Evolutionary conservation across 257 asterid species (phyloP).

Genomic region (Anisodus tanguticus): DNA sequence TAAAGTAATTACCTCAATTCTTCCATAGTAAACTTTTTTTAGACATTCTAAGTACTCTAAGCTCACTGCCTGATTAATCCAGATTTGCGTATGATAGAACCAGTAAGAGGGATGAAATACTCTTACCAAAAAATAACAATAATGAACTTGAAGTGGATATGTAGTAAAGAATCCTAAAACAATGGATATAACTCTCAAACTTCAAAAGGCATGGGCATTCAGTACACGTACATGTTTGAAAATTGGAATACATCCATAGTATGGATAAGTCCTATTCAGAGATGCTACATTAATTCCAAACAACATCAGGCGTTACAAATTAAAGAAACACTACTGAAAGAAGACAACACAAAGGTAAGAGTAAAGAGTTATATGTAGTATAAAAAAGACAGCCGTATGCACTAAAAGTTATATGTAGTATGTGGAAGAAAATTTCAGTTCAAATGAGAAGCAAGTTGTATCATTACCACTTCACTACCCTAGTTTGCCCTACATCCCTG

Average conservation of each 20-base stretch:
- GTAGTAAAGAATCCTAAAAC: not conserved
- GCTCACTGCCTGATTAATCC: not conserved
- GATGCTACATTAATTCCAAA: not conserved
- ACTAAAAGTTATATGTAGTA: not conserved
- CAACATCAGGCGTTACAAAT: not conserved
- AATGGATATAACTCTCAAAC: not conserved
- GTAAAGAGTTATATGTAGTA: not conserved
- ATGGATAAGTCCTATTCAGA: not conserved
- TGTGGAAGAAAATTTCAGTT: not conserved
- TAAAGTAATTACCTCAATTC: too few species aligned
- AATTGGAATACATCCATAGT: not conserved
- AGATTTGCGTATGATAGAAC: too few species aligned
- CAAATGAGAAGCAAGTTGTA: conserved; percentile 14
- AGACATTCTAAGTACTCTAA: not conserved
- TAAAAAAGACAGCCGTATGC: too few species aligned
- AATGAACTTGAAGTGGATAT: not conserved
- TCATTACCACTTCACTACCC: not conserved
- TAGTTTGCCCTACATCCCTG: not conserved
- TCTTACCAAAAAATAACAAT: not conserved
- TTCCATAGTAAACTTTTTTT: too few species aligned
- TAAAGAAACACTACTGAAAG: not conserved
- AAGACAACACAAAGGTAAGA: not conserved
- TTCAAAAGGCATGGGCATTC: not conserved
- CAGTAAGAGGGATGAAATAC: not conserved
- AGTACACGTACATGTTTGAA: not conserved